Percentiles rank a stretch among this genome's conserved stretches.
Evolutionary conservation across 2,329 filamentous ascomycete species (phyloP).

Genomic region (Ramularia collo-cygni): DNA sequence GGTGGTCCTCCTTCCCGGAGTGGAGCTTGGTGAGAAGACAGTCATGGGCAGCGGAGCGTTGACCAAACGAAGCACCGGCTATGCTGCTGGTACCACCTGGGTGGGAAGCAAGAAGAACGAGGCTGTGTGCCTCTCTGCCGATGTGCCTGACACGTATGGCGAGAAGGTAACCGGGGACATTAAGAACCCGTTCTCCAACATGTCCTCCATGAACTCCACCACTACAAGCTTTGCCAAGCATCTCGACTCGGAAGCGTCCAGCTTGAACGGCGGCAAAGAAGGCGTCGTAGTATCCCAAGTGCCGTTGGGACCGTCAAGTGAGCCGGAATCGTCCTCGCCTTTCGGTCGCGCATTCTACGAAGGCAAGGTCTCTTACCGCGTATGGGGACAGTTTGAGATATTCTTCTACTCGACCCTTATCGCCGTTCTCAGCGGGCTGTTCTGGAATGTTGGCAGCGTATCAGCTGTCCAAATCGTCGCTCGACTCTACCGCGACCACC

Average conservation of each 20-base stretch:
- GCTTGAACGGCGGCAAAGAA: slow-evolving; percentile 7
- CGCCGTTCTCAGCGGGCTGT: slow-evolving; percentile 42
- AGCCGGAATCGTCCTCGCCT: slow-evolving; percentile 32
- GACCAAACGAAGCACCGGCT: slow-evolving; percentile 41
- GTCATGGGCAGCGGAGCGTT: slow-evolving; percentile 51
- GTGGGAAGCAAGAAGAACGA: slow-evolving; percentile 49
- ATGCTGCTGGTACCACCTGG: slow-evolving; percentile 43
- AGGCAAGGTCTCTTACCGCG: slow-evolving; percentile 44
- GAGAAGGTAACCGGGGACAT: slow-evolving; percentile 7
- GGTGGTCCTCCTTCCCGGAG: slow-evolving; percentile 47
- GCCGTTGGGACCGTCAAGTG: background rate
- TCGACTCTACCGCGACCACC: slow-evolving; percentile 25
- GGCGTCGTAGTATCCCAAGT: slow-evolving; percentile 2
- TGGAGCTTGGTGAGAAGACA: slow-evolving; percentile 42
- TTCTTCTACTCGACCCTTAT: slow-evolving; percentile 45
- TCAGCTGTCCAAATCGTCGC: slow-evolving; percentile 44
- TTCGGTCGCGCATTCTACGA: slow-evolving; percentile 53
- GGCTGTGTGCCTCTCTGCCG: slow-evolving; percentile 39
- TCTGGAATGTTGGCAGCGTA: slow-evolving; percentile 47
- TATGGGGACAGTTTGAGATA: slow-evolving; percentile 43
- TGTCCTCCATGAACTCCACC: slow-evolving; percentile 21
- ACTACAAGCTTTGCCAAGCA: slow-evolving; percentile 22
- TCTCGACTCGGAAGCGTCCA: slow-evolving; percentile 19
- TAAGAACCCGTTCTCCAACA: slow-evolving; percentile 7
- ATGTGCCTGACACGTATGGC: slow-evolving; percentile 9